Evolutionary conservation across 2,329 filamentous ascomycete genomes (phyloP).

Genomic region (Aspergillus versicolor): DNA sequence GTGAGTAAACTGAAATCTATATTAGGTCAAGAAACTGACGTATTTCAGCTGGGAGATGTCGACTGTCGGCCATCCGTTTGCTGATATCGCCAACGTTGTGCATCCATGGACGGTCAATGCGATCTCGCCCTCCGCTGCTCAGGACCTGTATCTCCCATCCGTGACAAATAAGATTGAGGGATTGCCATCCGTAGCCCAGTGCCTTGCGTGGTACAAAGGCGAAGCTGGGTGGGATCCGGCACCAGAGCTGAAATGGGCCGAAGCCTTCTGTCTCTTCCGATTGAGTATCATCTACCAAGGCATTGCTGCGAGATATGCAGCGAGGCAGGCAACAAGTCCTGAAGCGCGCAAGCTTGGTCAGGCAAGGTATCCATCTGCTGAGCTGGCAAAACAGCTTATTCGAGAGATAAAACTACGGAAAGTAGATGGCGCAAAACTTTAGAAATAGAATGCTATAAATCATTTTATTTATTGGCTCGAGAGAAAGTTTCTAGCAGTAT

Average conservation of each 20-base stretch:
- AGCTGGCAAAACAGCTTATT: background rate
- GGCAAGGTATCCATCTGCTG: background rate
- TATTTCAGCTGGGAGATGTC: background rate
- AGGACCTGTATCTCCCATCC: background rate
- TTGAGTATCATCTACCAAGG: slow-evolving; percentile 1
- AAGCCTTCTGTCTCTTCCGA: background rate
- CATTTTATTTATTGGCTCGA: too few species aligned
- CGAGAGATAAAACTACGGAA: background rate
- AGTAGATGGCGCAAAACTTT: background rate
- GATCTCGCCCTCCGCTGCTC: background rate
- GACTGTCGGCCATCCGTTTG: background rate
- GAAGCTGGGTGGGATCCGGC: background rate
- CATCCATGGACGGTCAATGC: background rate
- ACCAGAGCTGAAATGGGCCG: background rate
- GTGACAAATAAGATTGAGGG: background rate
- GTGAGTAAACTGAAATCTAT: background rate
- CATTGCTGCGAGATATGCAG: background rate
- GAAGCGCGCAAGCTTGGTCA: background rate
- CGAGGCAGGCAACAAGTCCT: background rate
- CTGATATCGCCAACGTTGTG: background rate
- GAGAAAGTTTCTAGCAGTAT: too few species aligned
- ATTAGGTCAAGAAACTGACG: background rate
- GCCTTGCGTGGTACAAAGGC: background rate
- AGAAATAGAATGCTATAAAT: background rate
- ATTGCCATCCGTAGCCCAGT: background rate